phyloP scores from a whole-genome alignment of 2,329 filamentous ascomycete species.

The Claviceps digitariae region DNA sequence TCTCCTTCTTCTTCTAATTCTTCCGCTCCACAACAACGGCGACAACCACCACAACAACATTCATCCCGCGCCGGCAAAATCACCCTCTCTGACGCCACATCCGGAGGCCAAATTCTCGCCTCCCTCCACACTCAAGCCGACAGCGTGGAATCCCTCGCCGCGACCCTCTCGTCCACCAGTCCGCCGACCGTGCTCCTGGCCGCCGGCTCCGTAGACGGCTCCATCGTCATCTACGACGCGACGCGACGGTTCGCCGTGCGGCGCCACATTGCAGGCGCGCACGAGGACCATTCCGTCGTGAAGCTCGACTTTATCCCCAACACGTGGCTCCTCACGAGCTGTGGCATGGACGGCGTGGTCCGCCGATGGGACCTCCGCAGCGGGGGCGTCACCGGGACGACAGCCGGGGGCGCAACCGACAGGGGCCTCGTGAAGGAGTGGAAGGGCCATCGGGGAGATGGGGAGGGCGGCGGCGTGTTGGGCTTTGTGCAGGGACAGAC shows the following conservation, averaged over 20 bases:
- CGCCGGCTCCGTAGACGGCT: constrained; percentile 58
- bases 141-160: constrained; percentile 64
- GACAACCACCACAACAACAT: constrained; percentile 6
- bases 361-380: constrained; percentile 71
- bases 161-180: constrained; percentile 28
- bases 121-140: constrained; percentile 64
- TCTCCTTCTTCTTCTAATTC: constrained; percentile 8
- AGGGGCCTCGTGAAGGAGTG: constrained; percentile 70
- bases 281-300: constrained; percentile 81
- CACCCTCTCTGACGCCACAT: constrained; percentile 20
- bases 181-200: constrained; percentile 44
- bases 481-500: constrained; percentile 75
- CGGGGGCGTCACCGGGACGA: constrained; percentile 19
- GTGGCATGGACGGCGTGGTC: constrained; percentile 85
- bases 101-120: constrained; percentile 56
- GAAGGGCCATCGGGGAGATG: constrained; percentile 75
- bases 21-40: not conserved
- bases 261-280: constrained; percentile 66
- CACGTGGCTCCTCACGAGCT: constrained; percentile 65
- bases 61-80: constrained; percentile 16
- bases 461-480: constrained; percentile 77
- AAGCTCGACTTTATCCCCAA: constrained; percentile 74
- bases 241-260: constrained; percentile 78
- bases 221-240: constrained; percentile 76
- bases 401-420: constrained; percentile 27